phyloP scores from a whole-genome alignment of 805 yeast genomes.

The Pichia heedii region DNA sequence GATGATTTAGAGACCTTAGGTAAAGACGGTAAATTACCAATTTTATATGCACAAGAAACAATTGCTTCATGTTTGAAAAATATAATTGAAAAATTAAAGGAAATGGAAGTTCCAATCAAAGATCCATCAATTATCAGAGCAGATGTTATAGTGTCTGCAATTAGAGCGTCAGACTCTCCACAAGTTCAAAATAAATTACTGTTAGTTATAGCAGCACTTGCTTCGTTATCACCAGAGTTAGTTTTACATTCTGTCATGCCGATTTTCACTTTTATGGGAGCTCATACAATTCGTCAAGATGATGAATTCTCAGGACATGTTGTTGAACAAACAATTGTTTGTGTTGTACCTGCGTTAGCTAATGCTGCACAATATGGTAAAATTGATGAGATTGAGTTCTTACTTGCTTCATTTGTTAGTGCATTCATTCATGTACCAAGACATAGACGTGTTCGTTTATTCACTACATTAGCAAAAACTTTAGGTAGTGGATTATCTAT shows the following conservation, averaged over 20 bases:
- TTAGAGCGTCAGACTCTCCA: conserved; percentile 82
- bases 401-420: conserved; percentile 81
- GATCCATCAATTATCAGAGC: conserved; percentile 71
- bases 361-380: conserved; percentile 34
- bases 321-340: conserved; percentile 81
- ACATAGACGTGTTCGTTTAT: conserved; percentile 85
- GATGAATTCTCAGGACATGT: conserved; percentile 92
- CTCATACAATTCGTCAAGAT: conserved; percentile 92
- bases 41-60: conserved; percentile 83
- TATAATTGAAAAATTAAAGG: conserved; percentile 49
- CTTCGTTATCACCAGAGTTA: conserved; percentile 81
- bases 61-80: conserved; percentile 78
- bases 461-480: conserved; percentile 67
- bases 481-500: conserved; percentile 60
- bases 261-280: conserved; percentile 98
- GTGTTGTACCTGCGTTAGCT: conserved; percentile 86
- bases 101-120: conserved; percentile 24
- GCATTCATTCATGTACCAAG: conserved; percentile 95
- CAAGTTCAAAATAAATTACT: conserved; percentile 88
- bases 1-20: conserved; percentile 79
- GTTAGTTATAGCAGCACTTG: conserved; percentile 78
- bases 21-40: conserved; percentile 85
- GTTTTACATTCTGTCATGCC: conserved; percentile 97
- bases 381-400: conserved; percentile 66
- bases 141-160: conserved; percentile 83